Evolutionary conservation across 495 filamentous ascomycete species (phyloP).

Genomic region (Penicillium pancosmium): DNA sequence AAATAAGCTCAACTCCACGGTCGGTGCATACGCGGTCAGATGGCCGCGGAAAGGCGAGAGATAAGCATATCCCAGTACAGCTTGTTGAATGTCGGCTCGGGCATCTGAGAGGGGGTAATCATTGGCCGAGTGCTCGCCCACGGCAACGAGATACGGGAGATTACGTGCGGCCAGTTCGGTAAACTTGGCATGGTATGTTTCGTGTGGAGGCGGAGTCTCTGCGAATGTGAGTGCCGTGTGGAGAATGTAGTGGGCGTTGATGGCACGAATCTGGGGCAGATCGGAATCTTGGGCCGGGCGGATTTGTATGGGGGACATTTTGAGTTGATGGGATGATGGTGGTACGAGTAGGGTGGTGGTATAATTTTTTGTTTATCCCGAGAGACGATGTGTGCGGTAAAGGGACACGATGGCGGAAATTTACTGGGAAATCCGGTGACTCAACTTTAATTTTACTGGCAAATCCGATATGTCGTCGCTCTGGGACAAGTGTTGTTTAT

Average conservation of each 20-base stretch:
- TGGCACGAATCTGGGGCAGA: conserved; percentile 29
- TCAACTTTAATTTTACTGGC: neutral
- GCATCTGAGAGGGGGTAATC: neutral
- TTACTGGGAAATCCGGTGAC: neutral
- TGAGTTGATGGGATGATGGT: neutral
- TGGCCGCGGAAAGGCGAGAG: conserved; percentile 29
- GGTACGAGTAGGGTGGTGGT: neutral
- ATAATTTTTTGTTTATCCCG: neutral
- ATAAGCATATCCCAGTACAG: conserved; percentile 34
- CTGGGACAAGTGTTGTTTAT: too few species aligned
- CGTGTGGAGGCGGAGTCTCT: conserved; percentile 20
- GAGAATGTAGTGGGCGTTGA: conserved; percentile 34
- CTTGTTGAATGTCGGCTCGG: conserved; percentile 5
- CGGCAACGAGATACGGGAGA: conserved; percentile 33
- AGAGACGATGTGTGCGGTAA: neutral
- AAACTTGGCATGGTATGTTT: conserved; percentile 22
- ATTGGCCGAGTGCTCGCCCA: conserved; percentile 4
- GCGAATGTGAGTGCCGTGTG: conserved; percentile 34
- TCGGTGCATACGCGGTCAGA: conserved; percentile 31
- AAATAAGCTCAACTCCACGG: conserved; percentile 35
- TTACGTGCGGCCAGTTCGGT: conserved; percentile 17
- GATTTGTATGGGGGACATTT: neutral
- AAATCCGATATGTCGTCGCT: neutral
- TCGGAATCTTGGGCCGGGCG: conserved; percentile 23
- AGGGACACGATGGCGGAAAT: too few species aligned